Base-by-base conservation (phyloP, 1,284 basidiomycete species). In the Ganoderma sinense region DNA sequence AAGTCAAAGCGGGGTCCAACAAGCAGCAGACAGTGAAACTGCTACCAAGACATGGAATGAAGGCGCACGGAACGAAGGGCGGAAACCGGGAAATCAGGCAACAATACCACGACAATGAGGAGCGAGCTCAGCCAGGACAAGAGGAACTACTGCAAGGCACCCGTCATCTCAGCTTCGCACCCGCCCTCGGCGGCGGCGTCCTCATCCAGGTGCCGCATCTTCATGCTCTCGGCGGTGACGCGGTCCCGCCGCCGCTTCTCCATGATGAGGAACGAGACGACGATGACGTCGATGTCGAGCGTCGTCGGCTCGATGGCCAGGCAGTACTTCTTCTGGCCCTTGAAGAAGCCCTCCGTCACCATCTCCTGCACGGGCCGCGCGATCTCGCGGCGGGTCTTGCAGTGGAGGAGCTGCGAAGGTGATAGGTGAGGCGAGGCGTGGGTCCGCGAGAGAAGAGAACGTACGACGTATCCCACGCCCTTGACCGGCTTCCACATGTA, bases 181-280 rank as follows among this genome's bases (percentile, higher is more conserved):
- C 73, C 75, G 51, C 74, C 73, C 60, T 82, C 82, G 11, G 79
- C 81, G 2, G 80, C n/a, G 18, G 16, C 78, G 68, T 85, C 85
- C 65, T 84, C 84, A 66, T 84, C 83, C 66, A 81, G 77, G 20
- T 70, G 62, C 13, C 78, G 68, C 26, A 71, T 75, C 26, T 78
- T 79, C 53, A 79, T 77, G 71, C 82, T 58, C 79, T 59, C 83
- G 6, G 48, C 68, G 79, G 16, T 78, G 75, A 69, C 76, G 75
- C 73, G 69, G 51, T 85, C 84, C 40, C 84, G 81, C 36, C 85
- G 79, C 70, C 85, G 85, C 78, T 84, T 86, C 79, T 87, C 86
- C 81, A 88, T 82, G 68, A 88, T 83, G 69, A 88, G 74, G 71
- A 87, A 88, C 16, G 87, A 86, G 43, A 88, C 76, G 33, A 88